Evolutionary conservation across 1,139 yeast species (phyloP).

Genomic region (Eremothecium gossypii): DNA sequence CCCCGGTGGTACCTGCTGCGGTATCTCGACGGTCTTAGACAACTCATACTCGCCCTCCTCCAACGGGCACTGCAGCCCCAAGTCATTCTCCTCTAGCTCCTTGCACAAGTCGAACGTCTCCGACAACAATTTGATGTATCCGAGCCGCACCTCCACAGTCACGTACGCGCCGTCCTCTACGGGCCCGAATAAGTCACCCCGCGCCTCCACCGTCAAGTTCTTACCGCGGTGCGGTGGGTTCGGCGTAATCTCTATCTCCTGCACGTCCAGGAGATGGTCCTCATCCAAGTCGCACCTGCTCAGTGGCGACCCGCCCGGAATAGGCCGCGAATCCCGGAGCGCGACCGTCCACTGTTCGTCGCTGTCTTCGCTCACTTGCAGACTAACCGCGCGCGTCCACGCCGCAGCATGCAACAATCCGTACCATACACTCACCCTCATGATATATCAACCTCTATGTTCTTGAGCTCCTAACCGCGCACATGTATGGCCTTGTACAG

Average conservation of each 20-base stretch:
- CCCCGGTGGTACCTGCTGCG: constrained; percentile 94
- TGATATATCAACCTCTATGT: too few species aligned
- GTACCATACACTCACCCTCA: too few species aligned
- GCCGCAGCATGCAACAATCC: too few species aligned
- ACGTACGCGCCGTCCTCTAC: constrained; percentile 84
- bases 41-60: constrained; percentile 57
- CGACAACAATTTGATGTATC: constrained; percentile 76
- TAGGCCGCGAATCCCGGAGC: constrained; percentile 35
- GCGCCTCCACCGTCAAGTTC: constrained; percentile 68
- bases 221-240: constrained; percentile 82
- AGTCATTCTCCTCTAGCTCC: constrained; percentile 69
- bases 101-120: constrained; percentile 89
- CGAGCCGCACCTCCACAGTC: constrained; percentile 86
- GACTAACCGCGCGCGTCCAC: too few species aligned
- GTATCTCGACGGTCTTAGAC: constrained; percentile 68
- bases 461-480: too few species aligned
- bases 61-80: constrained; percentile 61
- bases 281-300: constrained; percentile 59
- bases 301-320: constrained; percentile 88
- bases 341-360: too few species aligned
- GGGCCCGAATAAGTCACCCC: constrained; percentile 47
- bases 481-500: too few species aligned
- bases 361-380: too few species aligned
- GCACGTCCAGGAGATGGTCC: constrained; percentile 55
- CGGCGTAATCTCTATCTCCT: constrained; percentile 55